A percentile compares a stretch with the other conserved stretches of the same genome.
phyloP scores from a whole-genome alignment of 495 filamentous ascomycete genomes.

The Aspergillus heteromorphus region DNA sequence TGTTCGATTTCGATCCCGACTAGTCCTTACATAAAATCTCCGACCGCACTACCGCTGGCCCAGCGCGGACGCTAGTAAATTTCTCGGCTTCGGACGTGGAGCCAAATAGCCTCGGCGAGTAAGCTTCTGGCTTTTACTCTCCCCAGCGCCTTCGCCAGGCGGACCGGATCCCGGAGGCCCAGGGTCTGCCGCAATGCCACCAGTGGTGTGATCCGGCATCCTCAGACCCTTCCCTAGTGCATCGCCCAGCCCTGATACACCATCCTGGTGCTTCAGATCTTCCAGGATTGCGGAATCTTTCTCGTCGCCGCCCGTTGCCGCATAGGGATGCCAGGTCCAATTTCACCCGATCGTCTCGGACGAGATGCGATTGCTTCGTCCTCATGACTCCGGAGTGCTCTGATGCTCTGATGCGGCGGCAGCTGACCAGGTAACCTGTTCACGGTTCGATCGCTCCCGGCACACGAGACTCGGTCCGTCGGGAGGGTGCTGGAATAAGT shows the following conservation, averaged over 20 bases:
- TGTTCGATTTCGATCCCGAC: no score
- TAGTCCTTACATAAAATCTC: background rate
- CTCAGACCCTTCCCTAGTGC: background rate
- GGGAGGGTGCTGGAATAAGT: no score
- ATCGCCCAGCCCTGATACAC: background rate
- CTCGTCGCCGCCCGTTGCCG: background rate
- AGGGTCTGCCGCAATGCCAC: slow-evolving; percentile 10
- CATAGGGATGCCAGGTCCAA: background rate
- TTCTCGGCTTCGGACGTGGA: background rate
- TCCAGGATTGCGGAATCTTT: background rate
- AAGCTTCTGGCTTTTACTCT: slow-evolving; percentile 6
- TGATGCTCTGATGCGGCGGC: background rate
- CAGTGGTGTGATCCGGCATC: slow-evolving; percentile 18
- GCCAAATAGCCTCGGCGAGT: slow-evolving; percentile 10
- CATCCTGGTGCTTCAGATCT: background rate
- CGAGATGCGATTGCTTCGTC: background rate
- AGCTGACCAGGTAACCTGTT: slow-evolving; percentile 5
- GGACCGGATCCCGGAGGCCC: slow-evolving; percentile 11
- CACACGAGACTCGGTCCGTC: background rate
- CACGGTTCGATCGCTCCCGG: background rate
- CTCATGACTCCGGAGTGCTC: background rate
- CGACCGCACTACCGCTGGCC: background rate
- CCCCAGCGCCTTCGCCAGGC: background rate
- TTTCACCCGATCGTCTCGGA: slow-evolving; percentile 1
- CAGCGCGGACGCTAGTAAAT: slow-evolving; percentile 1